Evolutionary conservation across 2,329 filamentous ascomycete species (phyloP).

Genomic region (Trichophaea hybrida): DNA sequence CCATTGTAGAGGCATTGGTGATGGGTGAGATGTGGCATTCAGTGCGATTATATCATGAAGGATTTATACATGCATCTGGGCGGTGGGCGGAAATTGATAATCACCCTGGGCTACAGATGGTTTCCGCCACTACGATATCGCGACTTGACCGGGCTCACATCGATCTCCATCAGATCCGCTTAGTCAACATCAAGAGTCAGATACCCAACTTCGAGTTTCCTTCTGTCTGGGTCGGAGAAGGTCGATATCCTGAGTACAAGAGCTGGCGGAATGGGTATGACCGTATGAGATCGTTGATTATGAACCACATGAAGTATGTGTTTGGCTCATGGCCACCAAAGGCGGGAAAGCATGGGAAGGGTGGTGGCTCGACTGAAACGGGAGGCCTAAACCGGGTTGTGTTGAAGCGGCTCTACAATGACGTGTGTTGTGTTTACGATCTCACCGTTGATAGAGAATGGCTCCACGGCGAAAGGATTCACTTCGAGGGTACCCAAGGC

Average conservation of each 20-base stretch:
- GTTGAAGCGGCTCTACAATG: constrained; percentile 65
- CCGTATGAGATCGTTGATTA: constrained; percentile 50
- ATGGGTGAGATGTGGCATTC: constrained; percentile 77
- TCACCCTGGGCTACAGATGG: constrained; percentile 52
- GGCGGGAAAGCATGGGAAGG: constrained; percentile 54
- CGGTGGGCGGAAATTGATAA: constrained; percentile 62
- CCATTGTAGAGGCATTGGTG: constrained; percentile 79
- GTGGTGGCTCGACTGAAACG: constrained; percentile 51
- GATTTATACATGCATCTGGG: constrained; percentile 79
- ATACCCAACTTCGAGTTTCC: constrained; percentile 68
- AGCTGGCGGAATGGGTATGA: constrained; percentile 64
- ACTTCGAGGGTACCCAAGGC: constrained; percentile 10
- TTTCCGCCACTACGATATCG: constrained; percentile 58
- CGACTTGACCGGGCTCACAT: constrained; percentile 70
- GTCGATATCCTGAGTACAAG: constrained; percentile 67
- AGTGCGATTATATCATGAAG: constrained; percentile 71
- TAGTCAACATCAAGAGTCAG: constrained; percentile 37
- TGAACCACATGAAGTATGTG: constrained; percentile 49
- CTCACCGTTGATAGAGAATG: constrained; percentile 66
- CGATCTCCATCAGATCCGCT: constrained; percentile 57
- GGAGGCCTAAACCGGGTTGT: constrained; percentile 72
- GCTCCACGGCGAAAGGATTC: constrained; percentile 22
- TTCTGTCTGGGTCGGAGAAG: constrained; percentile 74
- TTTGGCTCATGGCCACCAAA: constrained; percentile 81
- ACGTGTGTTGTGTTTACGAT: constrained; percentile 79